Percentiles rank a stretch among this genome's conserved stretches.
Conservation (phyloP, 75 land plant species). For the Pinus tabuliformis region DNA sequence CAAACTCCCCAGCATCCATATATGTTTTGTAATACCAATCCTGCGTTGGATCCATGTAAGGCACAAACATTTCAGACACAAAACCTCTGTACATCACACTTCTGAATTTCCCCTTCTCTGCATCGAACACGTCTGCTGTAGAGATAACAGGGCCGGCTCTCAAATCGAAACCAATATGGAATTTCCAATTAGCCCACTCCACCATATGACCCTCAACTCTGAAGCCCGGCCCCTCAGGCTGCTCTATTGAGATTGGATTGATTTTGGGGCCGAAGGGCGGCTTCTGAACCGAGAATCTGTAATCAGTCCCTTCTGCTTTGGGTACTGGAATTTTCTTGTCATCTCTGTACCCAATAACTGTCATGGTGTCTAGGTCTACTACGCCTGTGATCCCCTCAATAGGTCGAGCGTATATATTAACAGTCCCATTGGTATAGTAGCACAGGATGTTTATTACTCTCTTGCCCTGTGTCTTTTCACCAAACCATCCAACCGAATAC, state of each 20-base stretch:
- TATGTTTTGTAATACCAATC: slow-evolving; percentile 41
- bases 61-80: too few relatives aligned
- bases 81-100: too few relatives aligned
- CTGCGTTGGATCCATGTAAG: too few relatives aligned
- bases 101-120: too few relatives aligned
- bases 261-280: not conserved
- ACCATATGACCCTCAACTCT: not conserved
- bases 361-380: slow-evolving; percentile 46
- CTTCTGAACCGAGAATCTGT: slow-evolving; percentile 11
- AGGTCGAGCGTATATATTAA: slow-evolving; percentile 59
- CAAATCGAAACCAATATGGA: too few relatives aligned
- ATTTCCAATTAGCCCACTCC: too few relatives aligned
- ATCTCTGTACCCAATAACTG: slow-evolving; percentile 3
- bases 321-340: not conserved
- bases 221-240: slow-evolving; percentile 25
- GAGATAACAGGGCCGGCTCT: too few relatives aligned
- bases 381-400: slow-evolving; percentile 47
- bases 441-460: slow-evolving; percentile 43
- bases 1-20: slow-evolving; percentile 60
- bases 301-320: slow-evolving; percentile 27
- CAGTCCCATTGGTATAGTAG: slow-evolving; percentile 35
- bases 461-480: slow-evolving; percentile 22
- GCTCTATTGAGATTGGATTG: slow-evolving; percentile 32
- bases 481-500: slow-evolving; percentile 58
- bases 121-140: too few relatives aligned